Base-by-base conservation (phyloP, 768 basidiomycete species). In the Tricholoma saponaceum region DNA sequence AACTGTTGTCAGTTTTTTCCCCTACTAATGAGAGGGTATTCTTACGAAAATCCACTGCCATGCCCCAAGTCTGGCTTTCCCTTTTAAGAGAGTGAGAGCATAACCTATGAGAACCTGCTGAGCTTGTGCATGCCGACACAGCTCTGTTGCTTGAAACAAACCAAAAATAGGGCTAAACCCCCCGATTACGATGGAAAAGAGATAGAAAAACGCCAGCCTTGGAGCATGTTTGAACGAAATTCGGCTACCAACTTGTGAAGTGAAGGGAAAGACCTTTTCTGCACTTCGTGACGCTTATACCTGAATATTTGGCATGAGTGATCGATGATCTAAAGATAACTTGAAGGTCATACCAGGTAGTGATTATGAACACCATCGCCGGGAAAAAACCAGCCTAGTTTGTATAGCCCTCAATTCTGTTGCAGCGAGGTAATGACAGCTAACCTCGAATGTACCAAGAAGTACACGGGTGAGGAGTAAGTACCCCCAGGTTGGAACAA, bases 331-430 rank as follows among this genome's bases (percentile, higher is more conserved):
- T 10, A 6, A 5, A n/a, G 25, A 6, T 22, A 25, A 30, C 10
- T 5, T 12, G 9, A 18, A 12, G 47, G 43, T 41, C 58, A 33
- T 60, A 68, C 75, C 76, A 78, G 8, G 74, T 76, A 0, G 74
- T 72, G 41, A 77, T 72, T 23, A 78, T 73, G 63, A 74, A 77
- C 2, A 74, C 69, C 13, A 77, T 61, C 0, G 71, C 72, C 35
- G 78, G 76, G 62, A 78, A 76, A 63, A 79, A 78, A 6, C 72
- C 74, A 9, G 76, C 74, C 75, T 74, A 20, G 14, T 39, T n/a
- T 5, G 35, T 25, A 23, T 37, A n/a, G 8, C 13, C 20, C 30
- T 25, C 18, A 56, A 33, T 20, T n/a, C 8, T 8, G 18, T 18
- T 18, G 26, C 4, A 44, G 18, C 50, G 32, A 28, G 25, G 13